Conservation (phyloP, 2,329 filamentous ascomycete genomes). For the Paecilomyces fulvus region DNA sequence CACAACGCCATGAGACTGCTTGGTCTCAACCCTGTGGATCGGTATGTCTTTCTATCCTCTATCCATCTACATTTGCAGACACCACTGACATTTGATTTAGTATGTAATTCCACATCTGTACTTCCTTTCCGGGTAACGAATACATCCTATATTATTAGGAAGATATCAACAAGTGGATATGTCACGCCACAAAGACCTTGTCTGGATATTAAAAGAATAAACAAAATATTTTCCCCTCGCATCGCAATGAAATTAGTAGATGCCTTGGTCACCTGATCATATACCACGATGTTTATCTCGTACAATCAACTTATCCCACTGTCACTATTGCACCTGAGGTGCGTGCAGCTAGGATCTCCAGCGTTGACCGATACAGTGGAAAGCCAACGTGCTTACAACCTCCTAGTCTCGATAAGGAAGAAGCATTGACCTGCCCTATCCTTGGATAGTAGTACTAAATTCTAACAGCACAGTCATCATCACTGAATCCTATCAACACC, state of each 20-base stretch:
- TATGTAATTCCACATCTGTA: neutral
- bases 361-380: too few species aligned
- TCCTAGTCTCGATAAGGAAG: neutral
- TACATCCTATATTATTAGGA: neutral
- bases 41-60: slow-evolving; percentile 24
- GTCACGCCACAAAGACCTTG: neutral
- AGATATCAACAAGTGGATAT: neutral
- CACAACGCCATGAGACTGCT: slow-evolving; percentile 58
- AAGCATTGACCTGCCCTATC: neutral
- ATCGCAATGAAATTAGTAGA: neutral
- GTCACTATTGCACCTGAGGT: neutral
- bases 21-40: slow-evolving; percentile 57
- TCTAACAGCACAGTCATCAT: neutral
- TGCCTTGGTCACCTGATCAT: neutral
- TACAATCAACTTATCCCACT: neutral
- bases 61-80: neutral
- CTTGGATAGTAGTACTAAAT: neutral
- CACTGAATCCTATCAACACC: neutral
- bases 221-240: neutral
- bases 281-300: too few species aligned
- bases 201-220: neutral
- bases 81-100: neutral
- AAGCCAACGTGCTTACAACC: neutral
- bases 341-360: too few species aligned
- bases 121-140: neutral